A percentile compares a stretch with the other conserved stretches of the same genome.
Evolutionary conservation across 2,329 filamentous ascomycete species (phyloP).

Genomic region (Clonostachys solani): DNA sequence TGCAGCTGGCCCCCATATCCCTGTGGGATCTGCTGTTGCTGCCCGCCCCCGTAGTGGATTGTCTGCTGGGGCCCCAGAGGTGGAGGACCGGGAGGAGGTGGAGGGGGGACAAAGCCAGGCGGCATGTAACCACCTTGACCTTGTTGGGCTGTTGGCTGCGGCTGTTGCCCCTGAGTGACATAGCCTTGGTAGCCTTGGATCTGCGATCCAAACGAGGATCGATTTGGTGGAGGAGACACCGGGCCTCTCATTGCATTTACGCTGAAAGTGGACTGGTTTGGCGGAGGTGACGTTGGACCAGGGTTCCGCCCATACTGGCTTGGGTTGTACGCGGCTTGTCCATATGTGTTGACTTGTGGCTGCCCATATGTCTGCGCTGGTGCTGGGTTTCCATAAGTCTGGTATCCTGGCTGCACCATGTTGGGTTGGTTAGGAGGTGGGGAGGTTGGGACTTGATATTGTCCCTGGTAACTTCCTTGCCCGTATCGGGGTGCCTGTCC

Average conservation of each 20-base stretch:
- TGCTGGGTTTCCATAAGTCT: conserved; percentile 33
- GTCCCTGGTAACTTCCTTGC: conserved; percentile 47
- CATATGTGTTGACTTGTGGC: conserved; percentile 2
- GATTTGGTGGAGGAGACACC: conserved; percentile 55
- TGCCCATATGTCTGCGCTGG: conserved; percentile 41
- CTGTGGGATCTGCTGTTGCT: conserved; percentile 6
- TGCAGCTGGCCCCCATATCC: conserved; percentile 6
- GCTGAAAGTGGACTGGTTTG: conserved; percentile 51
- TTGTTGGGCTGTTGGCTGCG: conserved; percentile 23
- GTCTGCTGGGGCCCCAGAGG: conserved; percentile 60
- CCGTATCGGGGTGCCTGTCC: conserved; percentile 41
- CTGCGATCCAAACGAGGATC: conserved; percentile 36
- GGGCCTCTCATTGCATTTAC: conserved; percentile 31
- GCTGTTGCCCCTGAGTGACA: conserved; percentile 32
- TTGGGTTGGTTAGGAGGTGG: conserved; percentile 44
- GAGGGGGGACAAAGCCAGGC: conserved; percentile 57
- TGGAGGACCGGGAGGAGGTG: conserved; percentile 59
- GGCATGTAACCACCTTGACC: conserved; percentile 40
- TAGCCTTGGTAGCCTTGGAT: conserved; percentile 16
- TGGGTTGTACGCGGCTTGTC: conserved; percentile 47
- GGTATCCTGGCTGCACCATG: conserved; percentile 34
- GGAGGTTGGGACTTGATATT: conserved; percentile 56
- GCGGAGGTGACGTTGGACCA: conserved; percentile 57
- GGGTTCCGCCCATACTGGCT: conserved; percentile 55
- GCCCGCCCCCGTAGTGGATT: conserved; percentile 42